phyloP scores from a whole-genome alignment of 768 basidiomycete species.

The Collybiopsis confluens region DNA sequence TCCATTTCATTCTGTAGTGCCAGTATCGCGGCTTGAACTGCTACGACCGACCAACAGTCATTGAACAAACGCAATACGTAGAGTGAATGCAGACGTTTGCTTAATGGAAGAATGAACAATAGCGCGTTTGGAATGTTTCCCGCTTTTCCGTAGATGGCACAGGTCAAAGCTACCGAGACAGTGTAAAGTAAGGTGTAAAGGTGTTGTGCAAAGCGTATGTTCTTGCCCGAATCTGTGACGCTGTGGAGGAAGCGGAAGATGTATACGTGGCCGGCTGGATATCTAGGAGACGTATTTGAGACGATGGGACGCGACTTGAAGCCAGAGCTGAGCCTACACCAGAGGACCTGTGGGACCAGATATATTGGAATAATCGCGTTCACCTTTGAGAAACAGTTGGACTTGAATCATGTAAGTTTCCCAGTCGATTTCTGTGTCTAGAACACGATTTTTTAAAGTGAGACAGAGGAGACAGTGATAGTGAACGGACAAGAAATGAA shows the following conservation, averaged over 20 bases:
- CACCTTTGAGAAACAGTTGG: constrained; percentile 71
- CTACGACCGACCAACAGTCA: constrained; percentile 81
- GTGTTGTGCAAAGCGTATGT: constrained; percentile 66
- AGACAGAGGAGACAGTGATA: constrained; percentile 11
- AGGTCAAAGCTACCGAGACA: constrained; percentile 56
- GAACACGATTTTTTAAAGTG: constrained; percentile 7
- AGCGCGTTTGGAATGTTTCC: constrained; percentile 68
- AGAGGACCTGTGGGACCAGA: constrained; percentile 89
- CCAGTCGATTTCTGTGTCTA: constrained; percentile 99
- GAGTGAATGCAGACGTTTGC: constrained; percentile 93
- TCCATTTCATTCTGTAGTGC: constrained; percentile 59
- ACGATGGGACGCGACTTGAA: too few species aligned
- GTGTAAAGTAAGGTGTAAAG: constrained; percentile 78
- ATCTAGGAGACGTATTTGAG: constrained; percentile 42
- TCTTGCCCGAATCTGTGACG: constrained; percentile 56
- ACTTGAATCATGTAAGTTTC: constrained; percentile 93
- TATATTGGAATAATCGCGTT: constrained; percentile 77
- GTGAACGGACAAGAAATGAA: constrained; percentile 74
- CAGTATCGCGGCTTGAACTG: constrained; percentile 62
- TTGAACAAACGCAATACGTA: constrained; percentile 92
- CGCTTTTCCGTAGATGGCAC: constrained; percentile 62
- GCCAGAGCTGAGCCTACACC: constrained; percentile 60
- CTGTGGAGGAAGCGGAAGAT: constrained; percentile 70
- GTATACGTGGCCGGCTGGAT: constrained; percentile 90
- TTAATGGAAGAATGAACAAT: constrained; percentile 69